phyloP scores from a whole-genome alignment of 148 eudicot species.

The Dysphania ambrosioides region DNA sequence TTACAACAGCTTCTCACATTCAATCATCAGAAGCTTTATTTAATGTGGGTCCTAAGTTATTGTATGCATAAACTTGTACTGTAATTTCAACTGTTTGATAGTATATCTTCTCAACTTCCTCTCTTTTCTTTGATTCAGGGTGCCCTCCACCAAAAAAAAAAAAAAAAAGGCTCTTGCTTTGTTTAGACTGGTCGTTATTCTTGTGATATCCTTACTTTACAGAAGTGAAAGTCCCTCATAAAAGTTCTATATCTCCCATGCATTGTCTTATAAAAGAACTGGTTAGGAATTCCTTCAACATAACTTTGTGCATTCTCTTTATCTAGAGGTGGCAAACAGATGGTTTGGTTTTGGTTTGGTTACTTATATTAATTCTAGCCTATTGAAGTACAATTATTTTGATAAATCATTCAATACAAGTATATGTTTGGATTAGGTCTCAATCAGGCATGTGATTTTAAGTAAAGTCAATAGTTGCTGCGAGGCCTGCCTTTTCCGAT shows the following conservation, averaged over 20 bases:
- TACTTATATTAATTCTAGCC: too few species aligned
- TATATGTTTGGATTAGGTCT: too few species aligned
- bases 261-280: background rate
- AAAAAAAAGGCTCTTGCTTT: background rate
- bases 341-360: background rate
- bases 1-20: constrained; percentile 5
- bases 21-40: constrained; percentile 7
- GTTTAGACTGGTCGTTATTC: constrained; percentile 5
- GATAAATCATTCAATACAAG: too few species aligned
- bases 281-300: background rate
- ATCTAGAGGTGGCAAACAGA: background rate
- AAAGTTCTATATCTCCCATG: too few species aligned
- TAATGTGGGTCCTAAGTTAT: background rate
- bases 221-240: constrained; percentile 1
- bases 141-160: background rate
- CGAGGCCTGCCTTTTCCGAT: background rate
- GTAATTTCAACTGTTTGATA: constrained; percentile 1
- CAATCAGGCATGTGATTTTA: too few species aligned
- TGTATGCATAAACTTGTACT: background rate
- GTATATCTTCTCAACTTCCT: background rate
- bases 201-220: constrained; percentile 21
- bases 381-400: too few species aligned
- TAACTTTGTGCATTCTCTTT: background rate
- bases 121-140: background rate
- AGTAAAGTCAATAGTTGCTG: too few species aligned